A percentile compares a stretch with the other conserved stretches of the same genome.
phyloP scores from a whole-genome alignment of 768 basidiomycete species.

The Paxillus ammoniavirescens region DNA sequence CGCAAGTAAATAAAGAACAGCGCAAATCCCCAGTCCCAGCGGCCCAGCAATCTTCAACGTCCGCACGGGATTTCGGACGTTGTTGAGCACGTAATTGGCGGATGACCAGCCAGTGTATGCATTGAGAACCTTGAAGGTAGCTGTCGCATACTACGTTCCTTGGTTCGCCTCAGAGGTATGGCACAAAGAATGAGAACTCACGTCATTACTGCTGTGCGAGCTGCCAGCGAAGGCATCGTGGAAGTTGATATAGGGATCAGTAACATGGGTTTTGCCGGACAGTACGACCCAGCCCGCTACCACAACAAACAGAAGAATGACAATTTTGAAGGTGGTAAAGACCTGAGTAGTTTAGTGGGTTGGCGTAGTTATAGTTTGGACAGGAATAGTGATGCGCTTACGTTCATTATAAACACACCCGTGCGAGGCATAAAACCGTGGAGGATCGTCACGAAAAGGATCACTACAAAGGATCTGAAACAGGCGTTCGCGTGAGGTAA shows the following conservation, averaged over 20 bases:
- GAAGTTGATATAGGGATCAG: conserved; percentile 59
- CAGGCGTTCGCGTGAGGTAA: neutral
- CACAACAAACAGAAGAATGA: conserved; percentile 53
- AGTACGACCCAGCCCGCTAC: conserved; percentile 62
- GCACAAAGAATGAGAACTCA: conserved; percentile 8
- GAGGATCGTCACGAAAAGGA: conserved; percentile 47
- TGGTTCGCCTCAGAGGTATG: neutral
- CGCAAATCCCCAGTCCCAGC: conserved; percentile 53
- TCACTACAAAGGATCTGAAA: conserved; percentile 33
- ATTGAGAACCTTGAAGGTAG: conserved; percentile 56
- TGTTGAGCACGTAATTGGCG: conserved; percentile 56
- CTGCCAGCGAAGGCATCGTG: conserved; percentile 55
- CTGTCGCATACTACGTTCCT: conserved; percentile 53
- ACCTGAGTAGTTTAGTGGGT: conserved; percentile 28
- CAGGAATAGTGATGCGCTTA: conserved; percentile 16
- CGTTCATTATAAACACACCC: conserved; percentile 57
- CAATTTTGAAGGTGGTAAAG: conserved; percentile 53
- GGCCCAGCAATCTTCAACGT: conserved; percentile 55
- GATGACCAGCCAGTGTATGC: conserved; percentile 53
- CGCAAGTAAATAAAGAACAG: conserved; percentile 51
- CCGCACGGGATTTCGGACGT: conserved; percentile 49
- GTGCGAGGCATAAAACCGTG: conserved; percentile 51
- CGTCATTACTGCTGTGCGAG: conserved; percentile 49
- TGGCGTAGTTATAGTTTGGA: too few species aligned
- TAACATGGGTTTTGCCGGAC: conserved; percentile 52